Evolutionary conservation across 202 grass and related monocot genomes (phyloP), one percentile per base, ranked within the genome.

Genomic region (Cymbopogon flexuosus): DNA sequence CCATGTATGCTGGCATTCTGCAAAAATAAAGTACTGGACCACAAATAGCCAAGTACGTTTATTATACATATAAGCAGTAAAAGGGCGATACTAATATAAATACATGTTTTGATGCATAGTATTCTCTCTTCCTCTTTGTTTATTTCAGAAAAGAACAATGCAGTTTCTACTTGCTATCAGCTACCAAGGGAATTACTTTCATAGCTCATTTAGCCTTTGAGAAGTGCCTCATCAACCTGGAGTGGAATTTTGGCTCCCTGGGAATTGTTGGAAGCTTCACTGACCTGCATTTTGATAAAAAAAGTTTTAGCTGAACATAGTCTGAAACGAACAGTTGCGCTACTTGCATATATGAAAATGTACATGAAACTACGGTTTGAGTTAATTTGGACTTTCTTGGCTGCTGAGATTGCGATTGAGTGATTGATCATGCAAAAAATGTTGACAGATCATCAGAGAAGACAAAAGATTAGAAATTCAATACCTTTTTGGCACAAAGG

Each of bases 231-330:
- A 58, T 63, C 51, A 75, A 68, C 62, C 84, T 87, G 11, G 80
- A 29, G 10, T 90, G 82, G 77, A 98, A 94, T 66, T 59, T 98
- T 75, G 95, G 95, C 70, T 93, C 95, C 65, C 87, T 95, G 5
- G 90, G 90, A 75, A 93, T 62, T 36, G 95, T 95, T 2, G 34
- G 41, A 10, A 84, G 90, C 68, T 81, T 82, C 56, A 79, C 30
- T 41, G 92, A 91, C 88, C 95, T 98, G 70, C 47, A 89, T 63
- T 83, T 82, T 54, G 2, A 27, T 12, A 8, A 30, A 52, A 23
- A 34, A 72, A 35, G 1, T 0, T 59, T 78, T 37, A 81, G 46
- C 46, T 65, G 22, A 75, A 61, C 5, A 14, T 59, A 47, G 62
- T 57, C 35, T 35, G 24, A 45, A 81, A 77, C 11, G 4, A 68